Evolutionary conservation across 768 basidiomycete genomes (phyloP).

Genomic region (Chalciporus pseudorubinellus): DNA sequence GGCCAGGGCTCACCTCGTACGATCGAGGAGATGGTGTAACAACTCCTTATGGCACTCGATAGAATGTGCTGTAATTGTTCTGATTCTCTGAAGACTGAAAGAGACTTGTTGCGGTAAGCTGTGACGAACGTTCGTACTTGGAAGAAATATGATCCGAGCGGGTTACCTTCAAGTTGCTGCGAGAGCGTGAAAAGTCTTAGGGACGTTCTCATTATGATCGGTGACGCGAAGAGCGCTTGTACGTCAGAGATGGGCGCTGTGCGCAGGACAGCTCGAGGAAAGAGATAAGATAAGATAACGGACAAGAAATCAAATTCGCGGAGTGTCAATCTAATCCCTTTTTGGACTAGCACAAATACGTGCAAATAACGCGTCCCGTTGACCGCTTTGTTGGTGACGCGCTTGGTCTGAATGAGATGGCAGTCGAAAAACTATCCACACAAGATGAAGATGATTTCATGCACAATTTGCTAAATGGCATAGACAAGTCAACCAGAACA

Average conservation of each 20-base stretch:
- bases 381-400: background rate
- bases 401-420: slow-evolving; percentile 27
- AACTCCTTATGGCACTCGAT: background rate
- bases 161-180: too few relatives aligned
- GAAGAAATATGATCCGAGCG: too few relatives aligned
- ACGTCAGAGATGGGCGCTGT: too few relatives aligned
- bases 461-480: slow-evolving; percentile 45
- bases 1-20: background rate
- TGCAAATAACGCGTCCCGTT: slow-evolving; percentile 28
- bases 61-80: background rate
- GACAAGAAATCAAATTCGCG: background rate
- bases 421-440: slow-evolving; percentile 33
- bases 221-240: too few relatives aligned
- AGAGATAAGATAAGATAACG: slow-evolving; percentile 13
- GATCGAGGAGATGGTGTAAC: background rate
- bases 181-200: too few relatives aligned
- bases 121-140: too few relatives aligned
- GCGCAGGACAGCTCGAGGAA: too few relatives aligned
- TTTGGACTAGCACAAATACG: slow-evolving; percentile 1
- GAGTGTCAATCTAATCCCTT: background rate
- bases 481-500: slow-evolving; percentile 48
- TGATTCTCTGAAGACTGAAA: background rate
- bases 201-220: too few relatives aligned
- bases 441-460: slow-evolving; percentile 62
- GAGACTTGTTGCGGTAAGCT: background rate